phyloP scores from a whole-genome alignment of 208 protist species.

The Leishmania mexicana region DNA sequence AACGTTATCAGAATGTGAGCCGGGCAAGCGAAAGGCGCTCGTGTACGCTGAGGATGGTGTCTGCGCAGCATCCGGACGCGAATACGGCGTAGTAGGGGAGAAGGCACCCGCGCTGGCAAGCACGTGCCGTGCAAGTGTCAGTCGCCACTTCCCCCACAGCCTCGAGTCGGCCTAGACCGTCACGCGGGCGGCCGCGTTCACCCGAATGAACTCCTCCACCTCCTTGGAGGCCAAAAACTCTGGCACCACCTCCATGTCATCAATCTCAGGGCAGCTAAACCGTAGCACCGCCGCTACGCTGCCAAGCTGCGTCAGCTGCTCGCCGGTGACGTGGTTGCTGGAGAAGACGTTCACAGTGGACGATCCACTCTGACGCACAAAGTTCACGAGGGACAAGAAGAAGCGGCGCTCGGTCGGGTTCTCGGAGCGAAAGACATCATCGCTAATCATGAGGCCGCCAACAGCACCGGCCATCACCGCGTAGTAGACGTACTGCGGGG shows the following conservation, averaged over 20 bases:
- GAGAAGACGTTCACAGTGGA: constrained; percentile 93
- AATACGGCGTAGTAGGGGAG: not conserved
- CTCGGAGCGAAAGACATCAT: constrained; percentile 92
- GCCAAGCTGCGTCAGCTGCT: constrained; percentile 93
- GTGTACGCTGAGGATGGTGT: not conserved
- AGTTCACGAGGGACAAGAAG: constrained; percentile 92
- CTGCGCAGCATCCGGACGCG: not conserved
- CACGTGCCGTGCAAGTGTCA: not conserved
- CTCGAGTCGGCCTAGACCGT: constrained; percentile 17
- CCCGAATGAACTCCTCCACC: constrained; percentile 70
- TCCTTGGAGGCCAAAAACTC: constrained; percentile 66
- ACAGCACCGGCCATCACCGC: constrained; percentile 87
- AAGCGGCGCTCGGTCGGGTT: constrained; percentile 84
- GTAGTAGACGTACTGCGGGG: constrained; percentile 83
- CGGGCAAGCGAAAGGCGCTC: not conserved
- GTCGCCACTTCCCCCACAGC: not conserved
- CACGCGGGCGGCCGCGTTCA: constrained; percentile 50
- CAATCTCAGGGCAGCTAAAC: constrained; percentile 90
- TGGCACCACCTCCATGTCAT: constrained; percentile 81
- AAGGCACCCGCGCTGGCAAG: not conserved
- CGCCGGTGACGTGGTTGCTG: constrained; percentile 94
- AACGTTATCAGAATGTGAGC: not conserved
- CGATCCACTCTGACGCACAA: constrained; percentile 81
- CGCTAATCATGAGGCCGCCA: constrained; percentile 89
- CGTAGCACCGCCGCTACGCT: constrained; percentile 94